Evolutionary conservation across 2,329 filamentous ascomycete genomes (phyloP).

Genomic region (Ophiocordyceps camponoti-leonardi): DNA sequence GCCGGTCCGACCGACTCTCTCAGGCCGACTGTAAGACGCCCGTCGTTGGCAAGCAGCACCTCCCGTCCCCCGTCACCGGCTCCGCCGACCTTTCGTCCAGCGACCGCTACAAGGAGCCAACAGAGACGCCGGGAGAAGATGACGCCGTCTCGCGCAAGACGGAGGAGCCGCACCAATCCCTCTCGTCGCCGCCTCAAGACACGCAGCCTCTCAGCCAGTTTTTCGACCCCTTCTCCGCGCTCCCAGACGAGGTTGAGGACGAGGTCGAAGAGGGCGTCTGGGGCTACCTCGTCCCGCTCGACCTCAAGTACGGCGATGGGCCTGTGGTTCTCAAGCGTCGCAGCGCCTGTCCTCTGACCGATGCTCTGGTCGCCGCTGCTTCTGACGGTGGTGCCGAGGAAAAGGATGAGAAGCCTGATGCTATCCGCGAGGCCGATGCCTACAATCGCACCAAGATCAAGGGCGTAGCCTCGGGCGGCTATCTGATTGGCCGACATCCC

Average conservation of each 20-base stretch:
- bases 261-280: conserved; percentile 76
- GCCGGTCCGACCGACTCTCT: conserved; percentile 57
- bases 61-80: conserved; percentile 69
- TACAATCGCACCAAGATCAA: conserved; percentile 46
- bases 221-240: conserved; percentile 49
- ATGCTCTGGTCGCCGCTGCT: conserved; percentile 18
- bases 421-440: conserved; percentile 35
- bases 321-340: conserved; percentile 60
- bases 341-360: conserved; percentile 47
- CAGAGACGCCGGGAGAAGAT: conserved; percentile 51
- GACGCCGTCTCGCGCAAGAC: conserved; percentile 33
- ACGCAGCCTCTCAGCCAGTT: conserved; percentile 51
- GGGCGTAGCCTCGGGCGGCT: conserved; percentile 58
- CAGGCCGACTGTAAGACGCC: conserved; percentile 44
- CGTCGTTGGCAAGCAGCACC: conserved; percentile 44
- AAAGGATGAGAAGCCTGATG: conserved; percentile 27
- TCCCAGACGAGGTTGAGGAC: conserved; percentile 71
- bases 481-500: conserved; percentile 78
- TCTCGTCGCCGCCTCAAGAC: conserved; percentile 48
- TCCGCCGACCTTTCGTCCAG: conserved; percentile 37
- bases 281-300: conserved; percentile 82
- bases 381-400: conserved; percentile 15
- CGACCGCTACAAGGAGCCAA: conserved; percentile 46
- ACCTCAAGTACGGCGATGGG: conserved; percentile 47
- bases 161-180: conserved; percentile 27